Percentiles rank a stretch among this genome's conserved stretches.
Evolutionary conservation across 441 rosid species (phyloP).

Genomic region (Mallotus japonicus): DNA sequence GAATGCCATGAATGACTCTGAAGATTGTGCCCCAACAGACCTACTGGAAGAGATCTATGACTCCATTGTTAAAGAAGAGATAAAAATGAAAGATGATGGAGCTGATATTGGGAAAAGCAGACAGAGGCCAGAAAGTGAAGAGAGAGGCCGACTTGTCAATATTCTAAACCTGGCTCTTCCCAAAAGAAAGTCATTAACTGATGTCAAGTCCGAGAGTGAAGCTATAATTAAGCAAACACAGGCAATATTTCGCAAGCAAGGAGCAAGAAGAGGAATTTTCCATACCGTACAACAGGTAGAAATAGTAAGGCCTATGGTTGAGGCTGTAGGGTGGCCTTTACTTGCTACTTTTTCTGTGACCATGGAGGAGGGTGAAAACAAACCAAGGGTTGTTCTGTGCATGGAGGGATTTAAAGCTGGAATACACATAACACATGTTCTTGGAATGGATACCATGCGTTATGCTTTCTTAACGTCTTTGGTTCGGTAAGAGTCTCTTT

Average conservation of each 20-base stretch:
- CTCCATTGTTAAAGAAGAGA: slow-evolving; percentile 95
- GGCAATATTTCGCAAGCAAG: slow-evolving; percentile 85
- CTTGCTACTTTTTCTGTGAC: slow-evolving; percentile 99
- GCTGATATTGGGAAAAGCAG: slow-evolving; percentile 54
- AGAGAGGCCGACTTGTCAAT: slow-evolving; percentile 82
- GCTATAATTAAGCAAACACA: slow-evolving; percentile 92
- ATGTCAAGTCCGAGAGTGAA: slow-evolving; percentile 85
- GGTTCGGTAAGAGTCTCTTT: slow-evolving; percentile 58
- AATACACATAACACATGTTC: slow-evolving; percentile 81
- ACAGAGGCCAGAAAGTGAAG: slow-evolving; percentile 88
- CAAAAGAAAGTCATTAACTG: slow-evolving; percentile 63
- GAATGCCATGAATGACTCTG: slow-evolving; percentile 79
- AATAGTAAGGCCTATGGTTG: slow-evolving; percentile 96
- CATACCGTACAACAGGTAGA: slow-evolving; percentile 74
- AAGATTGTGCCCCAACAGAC: slow-evolving; percentile 83
- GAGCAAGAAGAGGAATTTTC: slow-evolving; percentile 89
- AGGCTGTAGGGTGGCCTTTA: slow-evolving; percentile 98
- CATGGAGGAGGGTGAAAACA: slow-evolving; percentile 99
- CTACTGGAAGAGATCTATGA: slow-evolving; percentile 94
- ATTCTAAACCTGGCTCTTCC: slow-evolving; percentile 96
- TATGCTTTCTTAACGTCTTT: slow-evolving; percentile 97
- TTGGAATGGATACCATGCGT: slow-evolving; percentile 99
- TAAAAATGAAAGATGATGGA: slow-evolving; percentile 88
- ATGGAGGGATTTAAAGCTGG: slow-evolving; percentile 99
- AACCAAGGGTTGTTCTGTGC: slow-evolving; percentile 84